These are phyloP conservation scores for Nemania abortiva DNA, from an alignment of 2,329 filamentous ascomycete genomes.

Conservation along the genomic window DNA sequence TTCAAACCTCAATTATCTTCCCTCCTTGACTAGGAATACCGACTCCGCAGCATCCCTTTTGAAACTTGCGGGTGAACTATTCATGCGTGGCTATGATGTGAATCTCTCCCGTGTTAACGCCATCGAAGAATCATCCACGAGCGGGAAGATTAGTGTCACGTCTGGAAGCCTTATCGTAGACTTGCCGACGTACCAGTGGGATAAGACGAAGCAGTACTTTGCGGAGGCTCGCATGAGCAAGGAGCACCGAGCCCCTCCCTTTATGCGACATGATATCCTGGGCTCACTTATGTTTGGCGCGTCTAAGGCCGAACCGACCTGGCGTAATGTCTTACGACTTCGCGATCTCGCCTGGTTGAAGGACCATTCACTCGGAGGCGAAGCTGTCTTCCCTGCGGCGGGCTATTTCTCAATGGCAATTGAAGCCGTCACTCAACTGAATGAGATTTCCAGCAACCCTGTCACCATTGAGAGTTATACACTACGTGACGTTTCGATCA, in stretches of 20 bases:
- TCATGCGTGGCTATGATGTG: neutral
- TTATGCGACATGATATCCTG: slow-evolving; percentile 25
- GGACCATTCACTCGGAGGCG: slow-evolving; percentile 17
- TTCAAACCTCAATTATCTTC: neutral
- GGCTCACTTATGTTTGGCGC: neutral
- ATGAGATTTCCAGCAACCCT: neutral
- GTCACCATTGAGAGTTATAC: slow-evolving; percentile 11
- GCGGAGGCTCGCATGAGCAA: slow-evolving; percentile 22
- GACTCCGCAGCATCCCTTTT: slow-evolving; percentile 6
- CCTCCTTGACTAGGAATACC: neutral
- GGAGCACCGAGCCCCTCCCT: slow-evolving; percentile 4
- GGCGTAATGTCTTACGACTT: slow-evolving; percentile 28
- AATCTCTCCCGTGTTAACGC: neutral
- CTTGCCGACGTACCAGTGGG: slow-evolving; percentile 33
- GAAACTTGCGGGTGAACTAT: slow-evolving; percentile 25
- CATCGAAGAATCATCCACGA: neutral
- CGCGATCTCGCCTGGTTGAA: slow-evolving; percentile 31
- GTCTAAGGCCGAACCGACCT: neutral
- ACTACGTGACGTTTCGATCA: slow-evolving; percentile 42
- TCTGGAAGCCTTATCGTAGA: slow-evolving; percentile 6
- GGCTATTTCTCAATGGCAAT: slow-evolving; percentile 23
- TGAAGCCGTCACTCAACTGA: slow-evolving; percentile 17
- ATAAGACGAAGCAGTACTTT: slow-evolving; percentile 8
- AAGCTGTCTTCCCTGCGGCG: slow-evolving; percentile 23
- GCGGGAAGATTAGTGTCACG: neutral